Base-by-base conservation (phyloP, 129 eudicot species). In the Helianthus tuberosus region DNA sequence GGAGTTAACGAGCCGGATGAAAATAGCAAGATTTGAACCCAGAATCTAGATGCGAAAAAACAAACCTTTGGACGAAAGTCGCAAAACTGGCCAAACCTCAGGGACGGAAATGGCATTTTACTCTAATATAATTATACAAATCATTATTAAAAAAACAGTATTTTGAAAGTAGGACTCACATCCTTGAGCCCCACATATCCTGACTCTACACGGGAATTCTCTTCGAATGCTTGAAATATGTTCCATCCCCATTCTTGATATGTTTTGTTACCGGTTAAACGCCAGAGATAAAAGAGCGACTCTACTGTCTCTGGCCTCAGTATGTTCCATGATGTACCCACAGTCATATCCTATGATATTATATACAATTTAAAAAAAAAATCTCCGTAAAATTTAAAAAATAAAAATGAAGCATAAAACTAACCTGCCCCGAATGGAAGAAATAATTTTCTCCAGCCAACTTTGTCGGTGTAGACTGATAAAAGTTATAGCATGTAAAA, bases 161-260 rank as follows among this genome's bases (percentile, higher is more conserved):
- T 13, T 29, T 61, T 32, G 66, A 61, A 61, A 29, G 36, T 32
- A 32, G 44, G n/a, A 73, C 99, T 91, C 83, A 95, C 99, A 87
- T 95, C 99, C 84, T 95, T 95, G 36, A 95, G 84, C 71, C 99
- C 99, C 60, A 95, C 99, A 77, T 91, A 95, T 87, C 99, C 99
- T 0, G 95, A 68, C 71, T 95, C 99, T 57, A 87, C 74, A 25
- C 97, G 94, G 0, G 95, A 95, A 73, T 95, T 91, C 82, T 89
- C 85, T 83, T 95, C 99, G 49, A 95, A 95, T 64, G 99, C 99
- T 87, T 91, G 91, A 75, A 95, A 95, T 47, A 95, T 95, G 80
- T 95, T 86, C 99, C 99, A 95, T 29, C 99, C 99, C 99, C 99
- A 95, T 59, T 95, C 99, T 77, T 91, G 94, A 77, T 95, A 95